Evolutionary conservation across 2,329 filamentous ascomycete species (phyloP), one percentile per base, ranked within the genome.

Genomic region (Colletotrichum tofieldiae): DNA sequence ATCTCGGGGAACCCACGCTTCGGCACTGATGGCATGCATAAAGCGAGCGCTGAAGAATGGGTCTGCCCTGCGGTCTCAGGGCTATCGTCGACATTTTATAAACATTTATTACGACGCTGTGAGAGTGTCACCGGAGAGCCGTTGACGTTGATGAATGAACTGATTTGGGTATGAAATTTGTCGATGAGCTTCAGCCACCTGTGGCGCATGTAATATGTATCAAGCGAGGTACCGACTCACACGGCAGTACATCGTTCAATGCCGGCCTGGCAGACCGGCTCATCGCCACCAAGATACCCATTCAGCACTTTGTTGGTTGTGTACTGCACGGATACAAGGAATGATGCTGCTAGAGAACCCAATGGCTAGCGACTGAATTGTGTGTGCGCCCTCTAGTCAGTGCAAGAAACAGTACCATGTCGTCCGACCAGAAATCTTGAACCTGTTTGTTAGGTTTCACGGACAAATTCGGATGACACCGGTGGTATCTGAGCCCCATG

Each of bases 101-200:
- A 16, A 58, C 56, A 73, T 73, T 60, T 39, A 52, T 29, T 16
- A 29, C n/a, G 26, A 32, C 41, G 20, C 45, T 16, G 26, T 39
- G 11, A 43, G 37, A 62, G 47, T 55, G 23, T 51, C 14, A 55
- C 32, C 26, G 23, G 29, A 26, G 37, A 37, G 18, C 35, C 26
- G 51, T 65, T 64, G 37, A 18, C 58, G 45, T 60, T 37, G 39
- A 54, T 60, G 67, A 49, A 62, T 71, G 71, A 65, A 47, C 64
- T 51, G 64, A 65, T 54, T 14, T 26, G 14, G 20, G 26, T 32
- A 43, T 62, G 71, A 74, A 74, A 72, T 73, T 73, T 74, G 65
- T 49, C 62, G 55, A 69, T 69, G 59, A 73, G 60, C 43, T 72
- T 45, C 56, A 73, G 73, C 73, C 73, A 75, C 73, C 18, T 65